Evolutionary conservation across 495 filamentous ascomycete genomes (phyloP).

Genomic region (Trichoderma erinaceum): DNA sequence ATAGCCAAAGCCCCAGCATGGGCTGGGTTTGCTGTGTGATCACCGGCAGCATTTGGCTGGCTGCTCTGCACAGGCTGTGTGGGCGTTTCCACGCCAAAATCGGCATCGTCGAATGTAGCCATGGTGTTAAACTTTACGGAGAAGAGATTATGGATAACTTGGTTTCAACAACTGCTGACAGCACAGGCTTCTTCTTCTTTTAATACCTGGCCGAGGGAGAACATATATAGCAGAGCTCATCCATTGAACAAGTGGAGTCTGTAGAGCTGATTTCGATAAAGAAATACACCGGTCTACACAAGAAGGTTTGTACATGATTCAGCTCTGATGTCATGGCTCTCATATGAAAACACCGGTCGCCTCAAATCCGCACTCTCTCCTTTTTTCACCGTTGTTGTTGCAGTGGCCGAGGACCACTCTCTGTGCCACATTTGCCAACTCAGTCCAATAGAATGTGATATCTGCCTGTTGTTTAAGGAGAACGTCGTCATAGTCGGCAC

Average conservation of each 20-base stretch:
- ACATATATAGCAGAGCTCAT: neutral
- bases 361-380: neutral
- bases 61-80: constrained; percentile 8
- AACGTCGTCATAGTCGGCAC: neutral
- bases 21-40: neutral
- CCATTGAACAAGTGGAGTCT: neutral
- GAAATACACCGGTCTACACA: constrained; percentile 10
- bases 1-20: constrained; percentile 22
- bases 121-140: constrained; percentile 38
- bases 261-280: constrained; percentile 12
- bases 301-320: constrained; percentile 10
- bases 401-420: neutral
- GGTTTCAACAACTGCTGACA: neutral
- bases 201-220: neutral
- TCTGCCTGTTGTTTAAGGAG: neutral
- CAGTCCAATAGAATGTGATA: neutral
- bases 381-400: neutral
- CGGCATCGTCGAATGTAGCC: constrained; percentile 57
- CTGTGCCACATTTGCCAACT: neutral
- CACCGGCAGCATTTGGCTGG: constrained; percentile 16
- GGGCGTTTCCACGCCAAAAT: constrained; percentile 38
- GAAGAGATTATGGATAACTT: neutral
- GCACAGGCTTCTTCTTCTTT: neutral
- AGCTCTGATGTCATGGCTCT: constrained; percentile 16
- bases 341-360: neutral